These are phyloP conservation scores for Puccinia horiana DNA, from an alignment of 1,284 basidiomycete genomes.

Conservation along the genomic window DNA sequence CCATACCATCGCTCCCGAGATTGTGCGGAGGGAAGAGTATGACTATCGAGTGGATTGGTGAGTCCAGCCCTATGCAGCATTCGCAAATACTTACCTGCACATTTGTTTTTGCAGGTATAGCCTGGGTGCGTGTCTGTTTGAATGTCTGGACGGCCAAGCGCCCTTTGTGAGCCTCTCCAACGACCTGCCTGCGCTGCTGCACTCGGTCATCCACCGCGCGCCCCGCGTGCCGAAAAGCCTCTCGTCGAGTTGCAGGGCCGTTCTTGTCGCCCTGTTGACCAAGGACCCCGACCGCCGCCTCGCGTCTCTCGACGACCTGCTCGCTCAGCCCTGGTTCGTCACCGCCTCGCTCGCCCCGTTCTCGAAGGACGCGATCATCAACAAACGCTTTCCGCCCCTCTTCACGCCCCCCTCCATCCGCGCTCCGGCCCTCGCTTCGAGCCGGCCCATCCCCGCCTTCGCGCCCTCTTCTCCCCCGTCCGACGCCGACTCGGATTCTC, in stretches of 20 bases:
- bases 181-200: constrained; percentile 51
- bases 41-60: constrained; percentile 54
- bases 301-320: background rate
- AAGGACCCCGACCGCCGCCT: background rate
- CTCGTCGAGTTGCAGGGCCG: background rate
- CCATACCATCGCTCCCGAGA: constrained; percentile 55
- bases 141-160: constrained; percentile 52
- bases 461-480: background rate
- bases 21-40: constrained; percentile 52
- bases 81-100: background rate
- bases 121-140: constrained; percentile 53
- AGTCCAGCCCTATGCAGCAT: too few species aligned
- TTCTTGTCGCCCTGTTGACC: background rate
- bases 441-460: background rate
- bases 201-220: constrained; percentile 54
- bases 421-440: background rate
- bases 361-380: background rate
- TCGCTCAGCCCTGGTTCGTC: background rate
- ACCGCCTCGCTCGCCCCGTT: background rate
- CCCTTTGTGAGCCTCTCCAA: constrained; percentile 39
- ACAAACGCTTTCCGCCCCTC: background rate
- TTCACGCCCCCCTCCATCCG: background rate
- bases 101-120: constrained; percentile 41
- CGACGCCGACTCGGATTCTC: background rate
- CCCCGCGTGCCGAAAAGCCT: background rate